Evolutionary conservation across 2,329 filamentous ascomycete genomes (phyloP).

Genomic region (Sporothrix inflata): DNA sequence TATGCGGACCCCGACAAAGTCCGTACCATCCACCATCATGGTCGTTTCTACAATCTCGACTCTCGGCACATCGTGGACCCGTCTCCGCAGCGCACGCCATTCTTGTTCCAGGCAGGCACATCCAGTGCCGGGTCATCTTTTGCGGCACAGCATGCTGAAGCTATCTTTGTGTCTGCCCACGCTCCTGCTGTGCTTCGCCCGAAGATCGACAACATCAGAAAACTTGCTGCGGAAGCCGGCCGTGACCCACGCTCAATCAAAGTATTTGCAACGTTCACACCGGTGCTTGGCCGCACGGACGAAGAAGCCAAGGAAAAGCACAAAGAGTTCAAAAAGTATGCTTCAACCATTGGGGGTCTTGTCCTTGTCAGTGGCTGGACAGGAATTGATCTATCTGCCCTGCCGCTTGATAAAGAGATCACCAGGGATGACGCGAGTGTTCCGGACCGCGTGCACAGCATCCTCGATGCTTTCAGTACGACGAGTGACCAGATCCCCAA

Average conservation of each 20-base stretch:
- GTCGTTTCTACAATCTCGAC: conserved; percentile 18
- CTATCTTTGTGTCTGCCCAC: conserved; percentile 25
- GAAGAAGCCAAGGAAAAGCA: conserved; percentile 35
- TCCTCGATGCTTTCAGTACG: not conserved
- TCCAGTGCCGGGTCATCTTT: conserved; percentile 35
- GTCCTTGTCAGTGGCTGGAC: conserved; percentile 32
- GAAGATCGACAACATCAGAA: conserved; percentile 31
- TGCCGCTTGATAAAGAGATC: conserved; percentile 36
- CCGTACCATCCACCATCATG: conserved; percentile 31
- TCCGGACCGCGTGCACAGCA: conserved; percentile 20
- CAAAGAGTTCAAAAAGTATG: conserved; percentile 30
- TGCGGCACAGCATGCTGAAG: conserved; percentile 36
- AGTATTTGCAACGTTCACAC: conserved; percentile 33
- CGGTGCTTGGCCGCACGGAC: conserved; percentile 33
- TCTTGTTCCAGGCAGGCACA: conserved; percentile 37
- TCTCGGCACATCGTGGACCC: conserved; percentile 31
- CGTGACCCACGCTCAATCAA: conserved; percentile 33
- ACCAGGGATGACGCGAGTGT: conserved; percentile 15
- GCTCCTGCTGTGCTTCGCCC: not conserved
- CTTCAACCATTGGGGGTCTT: conserved; percentile 34
- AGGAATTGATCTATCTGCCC: conserved; percentile 35
- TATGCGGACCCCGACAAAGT: conserved; percentile 29
- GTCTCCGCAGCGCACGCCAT: conserved; percentile 33
- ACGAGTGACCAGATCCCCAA: conserved; percentile 1
- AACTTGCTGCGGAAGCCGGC: conserved; percentile 27